Percentiles rank a stretch among this genome's conserved stretches.
These are phyloP conservation scores for Aspergillus cristatus DNA, from an alignment of 495 filamentous ascomycete genomes.

Conservation along the genomic window DNA sequence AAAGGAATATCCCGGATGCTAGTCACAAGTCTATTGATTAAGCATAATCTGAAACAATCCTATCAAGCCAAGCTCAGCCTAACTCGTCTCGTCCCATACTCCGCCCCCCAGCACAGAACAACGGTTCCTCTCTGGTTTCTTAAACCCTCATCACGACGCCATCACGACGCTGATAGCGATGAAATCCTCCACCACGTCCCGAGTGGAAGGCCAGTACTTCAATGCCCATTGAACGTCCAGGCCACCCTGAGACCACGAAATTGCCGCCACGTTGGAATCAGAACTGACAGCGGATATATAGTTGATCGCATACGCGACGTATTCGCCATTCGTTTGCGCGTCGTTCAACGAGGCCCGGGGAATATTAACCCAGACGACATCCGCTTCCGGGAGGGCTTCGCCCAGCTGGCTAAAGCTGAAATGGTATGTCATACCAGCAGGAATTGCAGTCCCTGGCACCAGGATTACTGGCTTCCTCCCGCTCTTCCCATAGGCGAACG, in stretches of 20 bases:
- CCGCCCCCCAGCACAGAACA: no score
- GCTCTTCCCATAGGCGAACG: conserved; percentile 26
- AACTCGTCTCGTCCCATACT: no score
- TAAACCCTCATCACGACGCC: no score
- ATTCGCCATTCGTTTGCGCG: conserved; percentile 34
- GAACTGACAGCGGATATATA: conserved; percentile 31
- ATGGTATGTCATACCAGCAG: conserved; percentile 25
- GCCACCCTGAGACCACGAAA: conserved; percentile 43
- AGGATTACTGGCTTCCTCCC: conserved; percentile 32
- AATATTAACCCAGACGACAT: conserved; percentile 43
- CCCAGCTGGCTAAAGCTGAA: conserved; percentile 37
- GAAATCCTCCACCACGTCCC: conserved; percentile 24
- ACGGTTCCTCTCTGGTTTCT: no score
- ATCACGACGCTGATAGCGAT: conserved; percentile 35
- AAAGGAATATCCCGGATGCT: no score
- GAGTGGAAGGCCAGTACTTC: conserved; percentile 44
- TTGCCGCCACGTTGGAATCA: conserved; percentile 22
- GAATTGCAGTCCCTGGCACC: conserved; percentile 37
- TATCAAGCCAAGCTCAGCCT: no score
- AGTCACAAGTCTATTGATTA: no score
- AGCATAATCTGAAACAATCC: no score
- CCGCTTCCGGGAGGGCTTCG: conserved; percentile 17
- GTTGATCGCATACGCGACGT: conserved; percentile 34
- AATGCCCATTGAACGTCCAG: conserved; percentile 41
- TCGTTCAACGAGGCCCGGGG: conserved; percentile 30